Percentiles rank a stretch among this genome's conserved stretches.
Evolutionary conservation across 1,284 basidiomycete genomes (phyloP).

Genomic region (Pseudozyma thailandica): DNA sequence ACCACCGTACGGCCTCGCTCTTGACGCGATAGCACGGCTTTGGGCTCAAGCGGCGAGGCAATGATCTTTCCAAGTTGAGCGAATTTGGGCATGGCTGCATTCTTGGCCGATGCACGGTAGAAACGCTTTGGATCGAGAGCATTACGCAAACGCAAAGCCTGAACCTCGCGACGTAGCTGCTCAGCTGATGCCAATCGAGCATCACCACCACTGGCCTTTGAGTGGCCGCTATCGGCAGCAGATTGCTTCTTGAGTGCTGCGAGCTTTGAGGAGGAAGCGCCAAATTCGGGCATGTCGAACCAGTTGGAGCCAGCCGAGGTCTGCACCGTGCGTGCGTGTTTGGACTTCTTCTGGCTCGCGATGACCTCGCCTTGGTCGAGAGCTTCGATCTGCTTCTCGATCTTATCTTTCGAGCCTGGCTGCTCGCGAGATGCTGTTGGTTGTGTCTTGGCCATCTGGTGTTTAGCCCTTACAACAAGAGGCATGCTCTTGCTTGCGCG

Average conservation of each 20-base stretch:
- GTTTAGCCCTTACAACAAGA: slow-evolving; percentile 41
- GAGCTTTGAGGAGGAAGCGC: slow-evolving; percentile 32
- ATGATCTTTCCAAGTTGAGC: slow-evolving; percentile 91
- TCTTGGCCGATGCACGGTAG: slow-evolving; percentile 84
- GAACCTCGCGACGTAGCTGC: slow-evolving; percentile 84
- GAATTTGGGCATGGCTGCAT: slow-evolving; percentile 74
- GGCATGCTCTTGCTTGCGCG: slow-evolving; percentile 32
- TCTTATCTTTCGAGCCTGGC: slow-evolving; percentile 18
- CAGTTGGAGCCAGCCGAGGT: slow-evolving; percentile 80
- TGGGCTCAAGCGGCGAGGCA: slow-evolving; percentile 80
- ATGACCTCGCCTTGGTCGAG: slow-evolving; percentile 18
- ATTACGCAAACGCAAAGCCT: slow-evolving; percentile 88
- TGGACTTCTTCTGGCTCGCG: slow-evolving; percentile 32
- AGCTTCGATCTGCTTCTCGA: slow-evolving; percentile 45
- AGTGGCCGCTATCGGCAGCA: slow-evolving; percentile 38
- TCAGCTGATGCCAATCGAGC: slow-evolving; percentile 69
- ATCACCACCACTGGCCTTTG: slow-evolving; percentile 52
- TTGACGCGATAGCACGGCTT: slow-evolving; percentile 77
- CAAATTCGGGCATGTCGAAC: slow-evolving; percentile 89
- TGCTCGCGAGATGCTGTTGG: slow-evolving; percentile 3
- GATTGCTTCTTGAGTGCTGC: slow-evolving; percentile 38
- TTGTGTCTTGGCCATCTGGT: slow-evolving; percentile 28
- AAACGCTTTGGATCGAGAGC: slow-evolving; percentile 96
- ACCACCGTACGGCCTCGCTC: slow-evolving; percentile 83
- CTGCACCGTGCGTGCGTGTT: slow-evolving; percentile 33